These are phyloP conservation scores for Fusarium avenaceum DNA, from an alignment of 2,329 filamentous ascomycete species.

Conservation along the genomic window DNA sequence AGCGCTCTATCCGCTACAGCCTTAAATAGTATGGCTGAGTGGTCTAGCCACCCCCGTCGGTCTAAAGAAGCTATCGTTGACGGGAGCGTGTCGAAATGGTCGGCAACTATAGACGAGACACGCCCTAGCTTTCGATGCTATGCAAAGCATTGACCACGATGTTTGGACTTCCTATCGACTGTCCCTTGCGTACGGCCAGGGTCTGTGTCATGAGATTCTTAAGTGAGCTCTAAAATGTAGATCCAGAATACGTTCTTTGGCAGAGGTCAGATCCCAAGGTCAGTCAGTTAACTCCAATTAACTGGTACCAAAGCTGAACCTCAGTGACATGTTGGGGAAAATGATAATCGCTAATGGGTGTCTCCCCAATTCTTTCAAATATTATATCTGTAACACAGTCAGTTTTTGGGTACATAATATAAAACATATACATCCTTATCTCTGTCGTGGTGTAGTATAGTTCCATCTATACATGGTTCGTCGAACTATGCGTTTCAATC, in stretches of 20 bases:
- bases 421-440: not conserved
- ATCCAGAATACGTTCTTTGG: not conserved
- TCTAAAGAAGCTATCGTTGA: not conserved
- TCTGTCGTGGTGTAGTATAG: not conserved
- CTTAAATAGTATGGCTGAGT: not conserved
- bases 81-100: not conserved
- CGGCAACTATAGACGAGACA: slow-evolving; percentile 25
- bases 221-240: not conserved
- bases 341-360: too few relatives aligned
- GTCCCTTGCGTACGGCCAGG: not conserved
- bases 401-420: not conserved
- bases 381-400: too few relatives aligned
- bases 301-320: too few relatives aligned
- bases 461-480: not conserved
- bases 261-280: not conserved
- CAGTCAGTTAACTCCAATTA: too few relatives aligned
- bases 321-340: too few relatives aligned
- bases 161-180: not conserved
- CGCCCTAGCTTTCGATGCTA: not conserved
- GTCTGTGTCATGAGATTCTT: not conserved
- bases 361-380: too few relatives aligned
- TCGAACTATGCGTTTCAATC: not conserved
- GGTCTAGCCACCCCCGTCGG: not conserved
- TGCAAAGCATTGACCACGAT: not conserved
- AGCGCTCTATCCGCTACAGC: not conserved